Percentiles rank a stretch among this genome's conserved stretches.
These are phyloP conservation scores for Colletotrichum ledebouriae DNA, from an alignment of 2,329 filamentous ascomycete species.

Conservation along the genomic window DNA sequence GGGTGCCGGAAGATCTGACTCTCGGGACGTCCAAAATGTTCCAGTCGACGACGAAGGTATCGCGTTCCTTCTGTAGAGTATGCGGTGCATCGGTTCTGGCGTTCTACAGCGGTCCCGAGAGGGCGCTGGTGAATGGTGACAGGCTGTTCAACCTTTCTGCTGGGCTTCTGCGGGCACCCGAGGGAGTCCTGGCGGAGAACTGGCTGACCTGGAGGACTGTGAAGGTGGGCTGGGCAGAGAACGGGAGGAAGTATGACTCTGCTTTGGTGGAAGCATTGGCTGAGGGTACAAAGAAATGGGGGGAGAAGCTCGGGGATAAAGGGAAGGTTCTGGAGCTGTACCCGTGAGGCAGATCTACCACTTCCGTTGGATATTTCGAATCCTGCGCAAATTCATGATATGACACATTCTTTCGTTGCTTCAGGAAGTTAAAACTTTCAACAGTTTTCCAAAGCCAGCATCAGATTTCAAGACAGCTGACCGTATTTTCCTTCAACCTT, in stretches of 20 bases:
- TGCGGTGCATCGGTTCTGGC: conserved; percentile 59
- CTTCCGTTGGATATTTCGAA: no score
- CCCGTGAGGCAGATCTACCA: conserved; percentile 20
- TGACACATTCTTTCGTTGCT: neutral
- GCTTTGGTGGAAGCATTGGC: conserved; percentile 53
- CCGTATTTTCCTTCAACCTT: conserved; percentile 48
- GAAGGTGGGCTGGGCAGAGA: conserved; percentile 50
- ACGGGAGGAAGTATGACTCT: conserved; percentile 54
- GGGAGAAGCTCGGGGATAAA: conserved; percentile 51
- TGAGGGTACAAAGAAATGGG: conserved; percentile 56
- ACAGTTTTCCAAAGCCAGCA: no score
- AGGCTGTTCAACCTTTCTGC: conserved; percentile 57
- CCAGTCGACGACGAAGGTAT: conserved; percentile 54
- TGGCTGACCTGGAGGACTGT: conserved; percentile 63
- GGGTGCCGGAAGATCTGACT: conserved; percentile 52
- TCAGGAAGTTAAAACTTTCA: neutral
- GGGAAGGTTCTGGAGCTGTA: conserved; percentile 31
- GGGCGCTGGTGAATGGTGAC: conserved; percentile 38
- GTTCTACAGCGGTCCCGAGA: conserved; percentile 52
- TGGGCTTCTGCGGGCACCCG: conserved; percentile 59
- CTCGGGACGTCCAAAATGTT: conserved; percentile 61
- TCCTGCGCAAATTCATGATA: neutral
- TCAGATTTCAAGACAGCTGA: conserved; percentile 12
- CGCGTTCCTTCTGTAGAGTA: conserved; percentile 59
- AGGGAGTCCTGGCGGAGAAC: conserved; percentile 58